Conservation (phyloP, 129 eudicot species). For the Rutidosis leptorrhynchoides region DNA sequence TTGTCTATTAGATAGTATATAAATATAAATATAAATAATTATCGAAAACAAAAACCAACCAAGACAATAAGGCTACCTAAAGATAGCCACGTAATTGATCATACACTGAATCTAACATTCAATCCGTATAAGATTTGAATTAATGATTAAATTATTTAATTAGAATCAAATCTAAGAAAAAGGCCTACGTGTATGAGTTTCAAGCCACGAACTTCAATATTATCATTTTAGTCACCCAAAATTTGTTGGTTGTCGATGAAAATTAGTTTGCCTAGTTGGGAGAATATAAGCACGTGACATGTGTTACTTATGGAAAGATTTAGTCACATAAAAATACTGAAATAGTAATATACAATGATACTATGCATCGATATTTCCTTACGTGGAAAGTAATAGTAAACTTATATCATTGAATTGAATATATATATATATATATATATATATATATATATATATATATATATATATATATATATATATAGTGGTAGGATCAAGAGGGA, state of each 20-base stretch:
- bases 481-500: too few species aligned
- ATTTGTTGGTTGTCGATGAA: constrained; percentile 26
- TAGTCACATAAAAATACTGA: constrained; percentile 13
- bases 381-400: constrained; percentile 34
- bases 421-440: background rate
- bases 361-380: constrained; percentile 34
- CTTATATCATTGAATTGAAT: too few species aligned
- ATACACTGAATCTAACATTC: background rate
- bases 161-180: background rate
- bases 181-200: constrained; percentile 1
- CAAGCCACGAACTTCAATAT: constrained; percentile 14
- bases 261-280: constrained; percentile 28
- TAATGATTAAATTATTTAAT: background rate
- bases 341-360: constrained; percentile 16
- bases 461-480: background rate
- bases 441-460: background rate
- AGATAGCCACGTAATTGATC: too few species aligned
- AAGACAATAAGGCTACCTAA: too few species aligned
- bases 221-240: constrained; percentile 26
- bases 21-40: too few species aligned
- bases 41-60: too few species aligned
- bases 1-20: too few species aligned
- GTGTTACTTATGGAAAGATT: constrained; percentile 34
- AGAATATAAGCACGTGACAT: constrained; percentile 28
- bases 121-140: background rate